Evolutionary conservation across 2,329 filamentous ascomycete genomes (phyloP).

Genomic region (Madurella mycetomatis): DNA sequence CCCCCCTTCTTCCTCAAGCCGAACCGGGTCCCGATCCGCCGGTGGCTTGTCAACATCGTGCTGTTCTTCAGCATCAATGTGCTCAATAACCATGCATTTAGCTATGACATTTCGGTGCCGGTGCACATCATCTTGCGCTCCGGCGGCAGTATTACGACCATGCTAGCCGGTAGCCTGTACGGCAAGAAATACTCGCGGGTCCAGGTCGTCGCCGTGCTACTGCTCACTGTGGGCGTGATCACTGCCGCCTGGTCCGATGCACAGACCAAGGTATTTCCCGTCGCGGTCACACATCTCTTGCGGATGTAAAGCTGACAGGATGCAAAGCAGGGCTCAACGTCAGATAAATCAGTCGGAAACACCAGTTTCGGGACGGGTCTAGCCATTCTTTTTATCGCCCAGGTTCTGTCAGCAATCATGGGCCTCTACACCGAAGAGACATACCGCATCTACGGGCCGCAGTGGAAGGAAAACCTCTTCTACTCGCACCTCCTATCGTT

Average conservation of each 20-base stretch:
- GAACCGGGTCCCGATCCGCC: slow-evolving; percentile 74
- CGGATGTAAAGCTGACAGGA: slow-evolving; percentile 24
- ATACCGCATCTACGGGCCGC: slow-evolving; percentile 77
- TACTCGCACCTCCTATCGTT: slow-evolving; percentile 78
- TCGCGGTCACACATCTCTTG: not conserved
- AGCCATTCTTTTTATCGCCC: slow-evolving; percentile 76
- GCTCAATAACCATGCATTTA: slow-evolving; percentile 96
- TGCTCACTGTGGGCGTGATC: slow-evolving; percentile 83
- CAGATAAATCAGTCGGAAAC: slow-evolving; percentile 27
- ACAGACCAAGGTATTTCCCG: slow-evolving; percentile 63
- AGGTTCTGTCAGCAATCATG: slow-evolving; percentile 88
- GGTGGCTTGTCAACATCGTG: slow-evolving; percentile 84
- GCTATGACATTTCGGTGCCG: slow-evolving; percentile 92
- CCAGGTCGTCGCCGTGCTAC: slow-evolving; percentile 74
- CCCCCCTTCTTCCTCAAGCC: slow-evolving; percentile 69
- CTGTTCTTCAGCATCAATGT: slow-evolving; percentile 94
- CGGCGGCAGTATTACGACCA: slow-evolving; percentile 92
- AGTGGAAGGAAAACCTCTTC: slow-evolving; percentile 95
- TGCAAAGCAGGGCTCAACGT: slow-evolving; percentile 21
- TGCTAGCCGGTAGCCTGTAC: slow-evolving; percentile 81
- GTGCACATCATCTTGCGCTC: slow-evolving; percentile 95
- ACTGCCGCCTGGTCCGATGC: slow-evolving; percentile 88
- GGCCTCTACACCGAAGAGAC: slow-evolving; percentile 91
- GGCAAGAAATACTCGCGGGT: slow-evolving; percentile 78
- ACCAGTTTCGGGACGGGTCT: slow-evolving; percentile 64